Base-by-base conservation (phyloP, 768 basidiomycete genomes). In the Serendipita vermifera region DNA sequence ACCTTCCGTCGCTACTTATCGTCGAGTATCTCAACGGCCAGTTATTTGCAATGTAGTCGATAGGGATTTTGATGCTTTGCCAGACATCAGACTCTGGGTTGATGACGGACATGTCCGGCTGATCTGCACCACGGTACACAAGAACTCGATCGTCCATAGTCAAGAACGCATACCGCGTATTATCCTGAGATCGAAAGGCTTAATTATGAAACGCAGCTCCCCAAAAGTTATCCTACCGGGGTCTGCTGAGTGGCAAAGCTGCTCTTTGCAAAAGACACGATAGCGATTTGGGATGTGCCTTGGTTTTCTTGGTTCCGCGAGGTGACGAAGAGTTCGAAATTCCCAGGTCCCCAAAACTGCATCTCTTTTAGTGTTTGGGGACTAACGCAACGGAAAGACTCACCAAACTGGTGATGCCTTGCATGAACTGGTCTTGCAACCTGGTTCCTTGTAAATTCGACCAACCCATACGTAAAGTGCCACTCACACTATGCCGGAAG, bases 81-180 rank as follows among this genome's bases (percentile, higher is more conserved):
- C 94, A 98, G 15, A 97, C 93, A 64, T 97, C 93, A 3, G 89
- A 89, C 66, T 94, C 92, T 14, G 93, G 92, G 65, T 97, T 97
- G 64, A 98, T 96, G 57, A 99, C 83, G 65, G 90, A 94, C 83
- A 96, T 85, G 66, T 97, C 93, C 3, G 94, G 93, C 66, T 97
- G 93, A 67, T 97, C 94, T 27, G 93, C 90, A 13, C 94, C 93
- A 55, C 94, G 79, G 67, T 97, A 99, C 14, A 97, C 82, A 0
- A 96, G 75, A 2, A 87, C 86, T 38, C 90, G 81, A 63, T 98
- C 94, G 63, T 97, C 92, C 80, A 93, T 81, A 69, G 94, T 91
- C 36, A 97, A 74, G 70, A 94, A 94, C 1, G 90, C 93, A 65
- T 94, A 94, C 61, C 88, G 82, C 5, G 92, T 91, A 65, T 96